These are phyloP conservation scores for Caryopteris hybrid DNA, from an alignment of 305 asterid species.

Conservation along the genomic window DNA sequence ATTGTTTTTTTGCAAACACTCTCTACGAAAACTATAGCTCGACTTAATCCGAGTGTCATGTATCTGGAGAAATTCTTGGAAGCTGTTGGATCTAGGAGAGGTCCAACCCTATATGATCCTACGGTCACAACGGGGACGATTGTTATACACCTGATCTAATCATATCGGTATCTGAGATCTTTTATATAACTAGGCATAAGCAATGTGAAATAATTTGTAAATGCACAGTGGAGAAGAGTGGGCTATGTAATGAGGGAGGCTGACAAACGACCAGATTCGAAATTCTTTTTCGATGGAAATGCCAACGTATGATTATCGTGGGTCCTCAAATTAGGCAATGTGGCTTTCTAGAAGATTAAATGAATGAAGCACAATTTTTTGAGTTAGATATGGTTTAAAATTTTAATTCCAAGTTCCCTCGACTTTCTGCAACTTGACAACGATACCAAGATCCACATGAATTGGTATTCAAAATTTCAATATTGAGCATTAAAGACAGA, in stretches of 20 bases:
- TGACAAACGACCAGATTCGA: not conserved
- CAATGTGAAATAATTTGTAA: not conserved
- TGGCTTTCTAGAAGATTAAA: not conserved
- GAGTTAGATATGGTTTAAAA: not conserved
- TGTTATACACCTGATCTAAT: not conserved
- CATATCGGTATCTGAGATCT: not conserved
- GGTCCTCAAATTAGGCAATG: not conserved
- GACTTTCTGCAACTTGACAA: not conserved
- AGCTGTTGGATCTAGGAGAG: not conserved
- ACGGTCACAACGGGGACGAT: not conserved
- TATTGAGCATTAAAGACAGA: conserved; percentile 2
- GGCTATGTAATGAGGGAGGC: not conserved
- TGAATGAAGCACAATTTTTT: not conserved
- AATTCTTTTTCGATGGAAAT: not conserved
- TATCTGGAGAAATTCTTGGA: not conserved
- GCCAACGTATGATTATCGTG: not conserved
- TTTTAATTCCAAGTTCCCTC: not conserved
- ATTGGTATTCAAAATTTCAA: not conserved
- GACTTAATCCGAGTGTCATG: not conserved
- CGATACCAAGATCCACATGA: conserved; percentile 20
- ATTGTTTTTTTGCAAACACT: not conserved
- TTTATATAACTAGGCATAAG: not conserved
- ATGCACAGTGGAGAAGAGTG: not conserved
- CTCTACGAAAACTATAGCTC: not conserved
- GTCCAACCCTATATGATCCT: not conserved